Conservation (phyloP, 202 grass and related monocot genomes). For the Elaeis oleifera region DNA sequence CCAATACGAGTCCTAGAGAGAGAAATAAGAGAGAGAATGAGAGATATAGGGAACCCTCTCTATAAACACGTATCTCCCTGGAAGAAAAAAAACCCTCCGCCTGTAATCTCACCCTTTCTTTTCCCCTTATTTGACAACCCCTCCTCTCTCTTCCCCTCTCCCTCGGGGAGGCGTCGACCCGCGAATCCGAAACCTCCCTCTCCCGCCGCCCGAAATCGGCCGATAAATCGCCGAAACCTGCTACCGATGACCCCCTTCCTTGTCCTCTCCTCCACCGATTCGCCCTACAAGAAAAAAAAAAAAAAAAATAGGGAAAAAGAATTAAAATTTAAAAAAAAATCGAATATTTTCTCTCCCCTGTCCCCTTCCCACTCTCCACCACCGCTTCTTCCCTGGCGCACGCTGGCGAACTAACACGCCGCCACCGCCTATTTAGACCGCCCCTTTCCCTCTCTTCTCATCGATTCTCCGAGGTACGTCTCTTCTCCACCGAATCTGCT, state of each 20-base stretch:
- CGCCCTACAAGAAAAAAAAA: neutral
- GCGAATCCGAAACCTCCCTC: conserved; percentile 1
- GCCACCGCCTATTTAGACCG: neutral
- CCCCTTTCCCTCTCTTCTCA: neutral
- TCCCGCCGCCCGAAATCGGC: conserved; percentile 42
- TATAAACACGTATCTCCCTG: no score
- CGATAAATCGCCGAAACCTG: conserved; percentile 28
- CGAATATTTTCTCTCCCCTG: neutral
- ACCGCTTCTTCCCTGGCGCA: conserved; percentile 12
- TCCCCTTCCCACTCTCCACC: neutral
- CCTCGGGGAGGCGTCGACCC: no score
- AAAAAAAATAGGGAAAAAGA: conserved; percentile 7
- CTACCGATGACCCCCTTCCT: conserved; percentile 1
- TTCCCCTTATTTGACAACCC: no score
- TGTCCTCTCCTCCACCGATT: no score
- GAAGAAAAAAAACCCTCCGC: no score
- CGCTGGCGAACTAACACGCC: neutral
- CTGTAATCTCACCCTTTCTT: no score
- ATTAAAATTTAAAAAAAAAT: no score
- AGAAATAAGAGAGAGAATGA: no score
- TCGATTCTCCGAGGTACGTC: neutral
- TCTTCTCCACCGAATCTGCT: conserved; percentile 6
- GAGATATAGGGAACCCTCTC: no score
- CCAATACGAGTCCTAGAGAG: no score
- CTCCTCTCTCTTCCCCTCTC: no score